A percentile compares a stretch with the other conserved stretches of the same genome.
Evolutionary conservation across 2,329 filamentous ascomycete genomes (phyloP).

Genomic region (Madurella mycetomatis): DNA sequence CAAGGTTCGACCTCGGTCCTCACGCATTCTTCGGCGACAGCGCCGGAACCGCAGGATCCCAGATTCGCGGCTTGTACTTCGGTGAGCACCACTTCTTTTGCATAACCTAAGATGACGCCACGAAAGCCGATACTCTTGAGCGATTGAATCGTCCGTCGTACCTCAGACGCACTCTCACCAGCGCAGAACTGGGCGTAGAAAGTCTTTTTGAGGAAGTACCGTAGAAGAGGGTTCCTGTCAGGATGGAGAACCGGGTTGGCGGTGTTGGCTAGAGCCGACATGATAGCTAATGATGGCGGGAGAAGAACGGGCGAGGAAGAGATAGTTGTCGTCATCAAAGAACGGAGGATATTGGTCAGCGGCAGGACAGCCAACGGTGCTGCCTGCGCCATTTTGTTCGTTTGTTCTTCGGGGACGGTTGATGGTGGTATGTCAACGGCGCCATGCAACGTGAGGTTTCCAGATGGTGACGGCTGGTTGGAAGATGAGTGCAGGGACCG

Average conservation of each 20-base stretch:
- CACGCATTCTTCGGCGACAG: slow-evolving; percentile 46
- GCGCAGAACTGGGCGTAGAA: slow-evolving; percentile 92
- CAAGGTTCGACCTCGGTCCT: slow-evolving; percentile 64
- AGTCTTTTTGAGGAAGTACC: slow-evolving; percentile 68
- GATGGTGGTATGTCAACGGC: slow-evolving; percentile 7
- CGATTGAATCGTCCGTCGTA: slow-evolving; percentile 57
- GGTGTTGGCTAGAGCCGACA: slow-evolving; percentile 66
- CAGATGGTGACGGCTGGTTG: slow-evolving; percentile 22
- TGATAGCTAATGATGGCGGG: slow-evolving; percentile 61
- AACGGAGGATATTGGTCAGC: slow-evolving; percentile 61
- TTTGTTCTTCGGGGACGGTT: slow-evolving; percentile 6
- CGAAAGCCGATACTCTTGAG: slow-evolving; percentile 73
- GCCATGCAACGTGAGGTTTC: slow-evolving; percentile 17
- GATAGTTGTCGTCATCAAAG: slow-evolving; percentile 63
- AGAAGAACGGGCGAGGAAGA: slow-evolving; percentile 69
- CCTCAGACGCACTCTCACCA: slow-evolving; percentile 67
- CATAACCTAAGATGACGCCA: slow-evolving; percentile 81
- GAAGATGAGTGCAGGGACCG: slow-evolving; percentile 30
- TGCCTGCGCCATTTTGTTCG: slow-evolving; percentile 20
- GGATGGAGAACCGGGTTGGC: slow-evolving; percentile 63
- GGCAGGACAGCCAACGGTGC: slow-evolving; percentile 62
- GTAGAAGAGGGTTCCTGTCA: slow-evolving; percentile 68
- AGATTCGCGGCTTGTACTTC: slow-evolving; percentile 48
- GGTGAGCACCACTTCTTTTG: slow-evolving; percentile 70
- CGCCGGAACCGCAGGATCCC: slow-evolving; percentile 40